Base-by-base conservation (phyloP, 345 rosid species). In the Trapa bicornis region DNA sequence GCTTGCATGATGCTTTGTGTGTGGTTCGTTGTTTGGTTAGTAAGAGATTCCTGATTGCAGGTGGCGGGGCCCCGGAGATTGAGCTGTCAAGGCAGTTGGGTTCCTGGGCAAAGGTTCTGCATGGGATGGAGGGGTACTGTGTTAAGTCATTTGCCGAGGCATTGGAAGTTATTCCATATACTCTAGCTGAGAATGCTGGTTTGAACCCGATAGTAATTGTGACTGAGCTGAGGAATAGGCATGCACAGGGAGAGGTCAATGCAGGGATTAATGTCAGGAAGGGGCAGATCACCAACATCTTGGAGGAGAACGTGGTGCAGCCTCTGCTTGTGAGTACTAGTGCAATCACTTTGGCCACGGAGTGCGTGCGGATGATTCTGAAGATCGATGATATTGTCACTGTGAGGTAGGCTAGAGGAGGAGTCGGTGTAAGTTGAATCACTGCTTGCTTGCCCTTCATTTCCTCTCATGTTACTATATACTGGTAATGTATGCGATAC, bases 21-120 rank as follows among this genome's bases (percentile, higher is more conserved):
- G 97, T 95, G 58, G 91, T 95, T 42, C 84, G 99, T 75, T 94
- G 99, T 70, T 70, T 94, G 78, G 99, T 91, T 52, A 89, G 67
- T 72, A 94, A 91, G 80, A 81, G 91, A 68, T 91, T 94, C 83
- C 75, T 94, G 85, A 94, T 94, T 77, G 96, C 99, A 3, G 97
- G 99, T 53, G 99, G 99, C 69, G 99, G 99, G 62, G 99, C 97
- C 37, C 99, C 99, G 0, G 97, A 94, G 91, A 91, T 94, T 77
- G 99, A 94, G 70, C 77, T 94, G 67, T 91, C 97, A 0, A 85
- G 96, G 86, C 97, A 94, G 85, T 85, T 94, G 61, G 99, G 99
- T 63, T 91, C 95, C 16, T 94, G 99, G 97, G 90, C 97, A 1
- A 94, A 94, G 86, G 96, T 85, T 41, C 83, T 94, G 67, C 97